These are phyloP conservation scores for Amaranthus hypochondriacus DNA, from an alignment of 148 eudicot species.

Conservation along the genomic window DNA sequence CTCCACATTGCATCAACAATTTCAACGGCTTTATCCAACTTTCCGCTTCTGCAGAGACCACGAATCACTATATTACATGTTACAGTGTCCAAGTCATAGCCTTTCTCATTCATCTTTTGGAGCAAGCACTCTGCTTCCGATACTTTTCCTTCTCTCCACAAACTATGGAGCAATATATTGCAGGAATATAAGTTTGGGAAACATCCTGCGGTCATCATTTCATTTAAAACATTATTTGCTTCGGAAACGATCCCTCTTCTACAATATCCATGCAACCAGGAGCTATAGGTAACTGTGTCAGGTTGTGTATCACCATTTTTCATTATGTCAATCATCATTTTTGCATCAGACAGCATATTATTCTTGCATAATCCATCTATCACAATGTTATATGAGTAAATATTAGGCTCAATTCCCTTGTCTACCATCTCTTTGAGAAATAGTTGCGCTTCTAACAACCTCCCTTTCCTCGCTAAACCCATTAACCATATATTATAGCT, in stretches of 20 bases:
- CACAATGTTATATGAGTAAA: constrained; percentile 59
- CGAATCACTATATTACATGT: constrained; percentile 86
- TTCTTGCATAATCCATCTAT: constrained; percentile 74
- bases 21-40: constrained; percentile 81
- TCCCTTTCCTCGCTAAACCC: constrained; percentile 67
- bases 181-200: constrained; percentile 64
- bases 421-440: constrained; percentile 59
- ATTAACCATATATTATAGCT: constrained; percentile 73
- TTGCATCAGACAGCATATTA: constrained; percentile 72
- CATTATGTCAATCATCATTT: constrained; percentile 53
- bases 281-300: constrained; percentile 66
- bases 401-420: constrained; percentile 44
- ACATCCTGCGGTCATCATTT: constrained; percentile 62
- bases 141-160: constrained; percentile 72
- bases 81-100: constrained; percentile 59
- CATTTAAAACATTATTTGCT: constrained; percentile 60
- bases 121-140: constrained; percentile 77
- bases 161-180: constrained; percentile 78
- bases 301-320: constrained; percentile 45
- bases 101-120: constrained; percentile 79
- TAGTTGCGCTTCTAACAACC: constrained; percentile 53
- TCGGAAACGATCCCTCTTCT: constrained; percentile 48
- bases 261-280: constrained; percentile 82
- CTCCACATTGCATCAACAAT: constrained; percentile 80
- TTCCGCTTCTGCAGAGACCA: constrained; percentile 76